These are phyloP conservation scores for Hordeum marinum DNA, from an alignment of 176 grass and related monocot species.

Conservation along the genomic window DNA sequence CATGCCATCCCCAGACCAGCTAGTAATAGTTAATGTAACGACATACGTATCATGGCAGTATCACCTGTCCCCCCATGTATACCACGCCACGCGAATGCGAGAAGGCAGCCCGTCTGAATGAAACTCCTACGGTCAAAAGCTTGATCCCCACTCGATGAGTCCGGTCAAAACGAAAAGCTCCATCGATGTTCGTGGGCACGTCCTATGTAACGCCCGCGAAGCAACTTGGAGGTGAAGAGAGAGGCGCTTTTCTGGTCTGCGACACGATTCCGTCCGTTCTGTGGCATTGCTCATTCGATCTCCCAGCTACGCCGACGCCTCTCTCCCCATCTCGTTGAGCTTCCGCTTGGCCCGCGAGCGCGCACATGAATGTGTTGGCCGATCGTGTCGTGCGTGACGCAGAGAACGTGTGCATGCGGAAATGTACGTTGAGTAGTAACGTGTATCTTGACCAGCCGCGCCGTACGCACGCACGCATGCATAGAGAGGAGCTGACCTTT, in stretches of 20 bases:
- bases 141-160: constrained; percentile 21
- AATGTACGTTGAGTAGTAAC: constrained; percentile 14
- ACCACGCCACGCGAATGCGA: not conserved
- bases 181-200: not conserved
- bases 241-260: not conserved
- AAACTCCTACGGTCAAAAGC: constrained; percentile 19
- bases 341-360: not conserved
- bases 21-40: not conserved
- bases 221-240: constrained; percentile 25
- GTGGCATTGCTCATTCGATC: no score
- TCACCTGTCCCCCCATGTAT: not conserved
- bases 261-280: not conserved
- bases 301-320: no score
- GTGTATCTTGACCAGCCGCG: not conserved
- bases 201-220: not conserved
- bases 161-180: not conserved
- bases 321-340: no score
- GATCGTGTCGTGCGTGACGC: not conserved
- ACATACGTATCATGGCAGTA: not conserved
- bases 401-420: not conserved
- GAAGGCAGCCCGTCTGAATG: not conserved
- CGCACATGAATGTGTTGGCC: constrained; percentile 11
- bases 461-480: not conserved
- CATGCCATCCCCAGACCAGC: no score
- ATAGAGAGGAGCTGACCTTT: not conserved